Percentiles rank a stretch among this genome's conserved stretches.
Conservation (phyloP, 352 stramenopile genomes). For the Pythium scleroteichum region DNA sequence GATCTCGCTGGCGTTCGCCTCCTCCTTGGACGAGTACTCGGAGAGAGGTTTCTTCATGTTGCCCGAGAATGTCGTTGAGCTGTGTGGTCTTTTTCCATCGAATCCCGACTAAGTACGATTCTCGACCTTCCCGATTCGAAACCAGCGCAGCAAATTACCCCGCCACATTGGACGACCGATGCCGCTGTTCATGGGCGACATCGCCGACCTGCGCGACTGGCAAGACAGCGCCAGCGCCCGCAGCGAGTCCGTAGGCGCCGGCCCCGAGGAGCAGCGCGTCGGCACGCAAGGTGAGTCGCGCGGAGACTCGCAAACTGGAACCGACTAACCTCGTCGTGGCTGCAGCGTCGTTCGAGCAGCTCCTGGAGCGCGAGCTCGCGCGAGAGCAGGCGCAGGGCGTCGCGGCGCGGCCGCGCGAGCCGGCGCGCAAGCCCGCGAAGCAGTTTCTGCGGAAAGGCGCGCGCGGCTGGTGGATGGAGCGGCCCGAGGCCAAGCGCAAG, state of each 20-base stretch:
- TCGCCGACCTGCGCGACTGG: conserved; percentile 25
- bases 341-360: conserved; percentile 67
- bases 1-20: too few species aligned
- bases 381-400: conserved; percentile 27
- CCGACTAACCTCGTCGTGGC: background rate
- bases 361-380: conserved; percentile 60
- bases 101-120: conserved; percentile 20
- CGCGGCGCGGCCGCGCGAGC: background rate
- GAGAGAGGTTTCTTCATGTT: too few species aligned
- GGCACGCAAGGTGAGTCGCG: conserved; percentile 22
- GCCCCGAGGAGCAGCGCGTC: conserved; percentile 13
- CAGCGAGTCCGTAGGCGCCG: background rate
- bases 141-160: background rate
- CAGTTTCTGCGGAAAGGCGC: conserved; percentile 71
- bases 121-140: background rate
- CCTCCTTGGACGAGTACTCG: too few species aligned
- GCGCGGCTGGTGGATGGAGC: conserved; percentile 85
- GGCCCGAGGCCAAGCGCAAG: conserved; percentile 48
- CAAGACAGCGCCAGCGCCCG: conserved; percentile 7
- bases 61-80: too few species aligned
- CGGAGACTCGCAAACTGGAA: background rate
- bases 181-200: conserved; percentile 20
- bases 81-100: conserved; percentile 12
- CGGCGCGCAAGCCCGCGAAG: conserved; percentile 28
- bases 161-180: background rate